Evolutionary conservation across 2,329 filamentous ascomycete genomes (phyloP).

Genomic region (Alternaria sp.): DNA sequence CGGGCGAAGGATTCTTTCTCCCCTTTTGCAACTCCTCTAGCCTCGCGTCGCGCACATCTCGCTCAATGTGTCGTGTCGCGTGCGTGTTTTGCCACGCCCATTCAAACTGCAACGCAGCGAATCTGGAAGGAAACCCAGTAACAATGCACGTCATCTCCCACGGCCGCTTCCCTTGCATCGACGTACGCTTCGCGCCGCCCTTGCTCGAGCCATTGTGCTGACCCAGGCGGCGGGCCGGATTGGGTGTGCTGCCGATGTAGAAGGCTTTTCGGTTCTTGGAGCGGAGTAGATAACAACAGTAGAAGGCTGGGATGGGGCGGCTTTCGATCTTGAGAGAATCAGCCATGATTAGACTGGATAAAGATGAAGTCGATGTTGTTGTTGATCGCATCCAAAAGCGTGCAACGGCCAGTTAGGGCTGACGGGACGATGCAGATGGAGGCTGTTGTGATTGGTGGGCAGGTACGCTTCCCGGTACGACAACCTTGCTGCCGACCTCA

Average conservation of each 20-base stretch:
- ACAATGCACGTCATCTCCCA: conserved; percentile 85
- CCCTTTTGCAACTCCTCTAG: conserved; percentile 39
- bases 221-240: conserved; percentile 82
- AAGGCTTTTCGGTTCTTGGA: conserved; percentile 77
- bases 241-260: conserved; percentile 92
- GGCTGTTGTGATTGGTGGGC: conserved; percentile 24
- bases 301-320: conserved; percentile 78
- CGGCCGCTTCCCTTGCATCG: conserved; percentile 72
- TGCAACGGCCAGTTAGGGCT: conserved; percentile 23
- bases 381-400: conserved; percentile 26
- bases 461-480: conserved; percentile 19
- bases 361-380: conserved; percentile 21
- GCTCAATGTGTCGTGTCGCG: conserved; percentile 78
- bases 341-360: conserved; percentile 9
- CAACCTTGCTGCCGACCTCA: conserved; percentile 34
- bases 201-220: conserved; percentile 90
- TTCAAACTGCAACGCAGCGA: conserved; percentile 94
- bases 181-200: conserved; percentile 83
- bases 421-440: conserved; percentile 23
- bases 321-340: conserved; percentile 31
- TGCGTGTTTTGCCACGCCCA: conserved; percentile 94
- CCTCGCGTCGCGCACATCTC: conserved; percentile 48
- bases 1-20: conserved; percentile 43
- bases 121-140: conserved; percentile 85
- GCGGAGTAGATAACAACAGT: conserved; percentile 91